Evolutionary conservation across 1,139 yeast species (phyloP).

Genomic region (Citeromyces hawaiiensis): DNA sequence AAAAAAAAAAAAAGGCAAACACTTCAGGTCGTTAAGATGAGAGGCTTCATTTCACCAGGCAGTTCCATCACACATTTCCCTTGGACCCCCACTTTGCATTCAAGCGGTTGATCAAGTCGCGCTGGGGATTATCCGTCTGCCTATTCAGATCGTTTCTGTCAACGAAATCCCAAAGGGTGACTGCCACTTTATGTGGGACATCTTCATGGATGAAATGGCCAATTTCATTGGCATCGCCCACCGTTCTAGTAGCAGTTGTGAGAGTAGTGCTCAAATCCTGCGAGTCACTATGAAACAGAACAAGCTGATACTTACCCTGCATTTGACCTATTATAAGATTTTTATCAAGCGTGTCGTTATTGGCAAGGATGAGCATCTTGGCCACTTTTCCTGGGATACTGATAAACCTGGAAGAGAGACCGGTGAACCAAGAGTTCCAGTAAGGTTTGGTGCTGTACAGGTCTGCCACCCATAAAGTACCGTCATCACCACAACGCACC

Average conservation of each 20-base stretch:
- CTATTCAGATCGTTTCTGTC: slow-evolving; percentile 23
- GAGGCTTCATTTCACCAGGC: no score
- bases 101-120: slow-evolving; percentile 24
- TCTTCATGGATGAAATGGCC: slow-evolving; percentile 96
- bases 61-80: background rate
- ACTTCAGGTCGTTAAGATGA: no score
- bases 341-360: slow-evolving; percentile 80
- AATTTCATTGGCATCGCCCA: slow-evolving; percentile 19
- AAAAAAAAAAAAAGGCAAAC: no score
- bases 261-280: slow-evolving; percentile 7
- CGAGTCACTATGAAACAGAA: slow-evolving; percentile 34
- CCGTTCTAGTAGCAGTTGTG: slow-evolving; percentile 12
- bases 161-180: slow-evolving; percentile 35
- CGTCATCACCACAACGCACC: slow-evolving; percentile 7
- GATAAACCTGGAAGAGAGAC: slow-evolving; percentile 53
- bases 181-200: slow-evolving; percentile 53
- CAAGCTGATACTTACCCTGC: slow-evolving; percentile 90
- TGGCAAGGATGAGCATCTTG: slow-evolving; percentile 71
- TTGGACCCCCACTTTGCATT: slow-evolving; percentile 31
- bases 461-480: slow-evolving; percentile 48
- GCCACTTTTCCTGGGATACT: slow-evolving; percentile 28
- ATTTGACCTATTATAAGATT: slow-evolving; percentile 85
- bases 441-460: slow-evolving; percentile 42
- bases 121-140: slow-evolving; percentile 7
- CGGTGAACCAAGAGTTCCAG: slow-evolving; percentile 78